Evolutionary conservation across 805 yeast species (phyloP), one percentile per base, ranked within the genome.

Genomic region (Candida easanensis): DNA sequence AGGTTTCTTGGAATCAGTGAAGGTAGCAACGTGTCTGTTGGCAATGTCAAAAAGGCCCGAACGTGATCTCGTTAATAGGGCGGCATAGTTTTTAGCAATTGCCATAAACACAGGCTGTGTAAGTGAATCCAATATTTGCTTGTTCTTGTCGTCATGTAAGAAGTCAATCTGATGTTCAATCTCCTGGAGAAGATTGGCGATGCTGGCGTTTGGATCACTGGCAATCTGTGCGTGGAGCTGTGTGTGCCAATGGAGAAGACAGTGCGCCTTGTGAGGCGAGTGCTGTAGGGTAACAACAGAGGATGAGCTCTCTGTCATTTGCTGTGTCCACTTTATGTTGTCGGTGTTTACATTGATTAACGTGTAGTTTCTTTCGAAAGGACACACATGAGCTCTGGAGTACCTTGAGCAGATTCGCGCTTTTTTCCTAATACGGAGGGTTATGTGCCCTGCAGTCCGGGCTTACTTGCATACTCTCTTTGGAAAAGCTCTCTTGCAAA

Each of bases 11-110:
- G 50, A 26, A 31, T 60, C 59, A 5, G 57, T 53, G 30, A 60
- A 49, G 8, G 52, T 48, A 14, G 56, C 46, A n/a, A 62, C 57
- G 38, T 61, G 53, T 36, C 54, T 56, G 44, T 60, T 60, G 16
- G 63, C 50, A 3, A 52, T 54, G 41, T 62, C 63, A 36, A 53
- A 62, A 25, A 62, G 46, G 27, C 54, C 50, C 7, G 49, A 16
- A n/a, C 50, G 54, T 15, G 54, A 47, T 19, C 37, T 42, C 3
- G 55, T 40, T 18, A 57, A 42, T 17, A 57, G 26, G 5, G 49
- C 37, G 3, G 49, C 49, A 26, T 53, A 56, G 42, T 56, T 57
- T 43, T 57, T 53, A 5, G 55, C 59, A 15, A 57, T 41, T 5
- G 50, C 43, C 1, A 42, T 17, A 2, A 35, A 20, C 4, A 54